Percentiles rank a stretch among this genome's conserved stretches.
These are phyloP conservation scores for Fomitopsis pulvina DNA, from an alignment of 768 basidiomycete genomes.

Conservation along the genomic window DNA sequence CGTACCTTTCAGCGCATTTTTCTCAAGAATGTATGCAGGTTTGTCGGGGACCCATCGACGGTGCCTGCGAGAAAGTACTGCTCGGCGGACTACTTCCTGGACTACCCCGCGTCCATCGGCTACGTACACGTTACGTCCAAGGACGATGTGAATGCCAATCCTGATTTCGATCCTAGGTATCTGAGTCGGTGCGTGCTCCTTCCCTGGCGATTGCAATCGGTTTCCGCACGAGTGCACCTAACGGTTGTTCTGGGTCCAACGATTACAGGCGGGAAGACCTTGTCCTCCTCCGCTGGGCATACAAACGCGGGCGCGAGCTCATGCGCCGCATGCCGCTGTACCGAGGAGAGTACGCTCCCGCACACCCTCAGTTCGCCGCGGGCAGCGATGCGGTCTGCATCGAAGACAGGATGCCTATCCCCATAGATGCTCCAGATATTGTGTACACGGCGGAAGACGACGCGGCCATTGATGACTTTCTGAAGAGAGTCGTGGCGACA, in stretches of 20 bases:
- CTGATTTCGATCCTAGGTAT: conserved; percentile 42
- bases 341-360: conserved; percentile 22
- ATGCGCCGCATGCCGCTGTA: conserved; percentile 44
- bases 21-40: background rate
- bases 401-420: conserved; percentile 13
- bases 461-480: conserved; percentile 23
- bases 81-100: conserved; percentile 23
- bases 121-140: conserved; percentile 41
- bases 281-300: conserved; percentile 38
- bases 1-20: too few relatives aligned
- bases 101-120: conserved; percentile 43
- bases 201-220: background rate
- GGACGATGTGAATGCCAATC: conserved; percentile 32
- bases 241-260: background rate
- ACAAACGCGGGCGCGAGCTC: conserved; percentile 50
- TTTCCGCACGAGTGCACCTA: too few relatives aligned
- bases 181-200: conserved; percentile 17
- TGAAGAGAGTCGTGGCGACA: conserved; percentile 3
- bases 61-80: conserved; percentile 23
- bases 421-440: conserved; percentile 23
- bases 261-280: conserved; percentile 24
- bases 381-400: conserved; percentile 21
- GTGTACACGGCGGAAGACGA: conserved; percentile 28
- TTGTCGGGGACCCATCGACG: conserved; percentile 7
- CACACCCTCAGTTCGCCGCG: conserved; percentile 24